Percentiles rank a stretch among this genome's conserved stretches.
These are phyloP conservation scores for Fraxinus americana DNA, from an alignment of 257 asterid genomes.

Conservation along the genomic window DNA sequence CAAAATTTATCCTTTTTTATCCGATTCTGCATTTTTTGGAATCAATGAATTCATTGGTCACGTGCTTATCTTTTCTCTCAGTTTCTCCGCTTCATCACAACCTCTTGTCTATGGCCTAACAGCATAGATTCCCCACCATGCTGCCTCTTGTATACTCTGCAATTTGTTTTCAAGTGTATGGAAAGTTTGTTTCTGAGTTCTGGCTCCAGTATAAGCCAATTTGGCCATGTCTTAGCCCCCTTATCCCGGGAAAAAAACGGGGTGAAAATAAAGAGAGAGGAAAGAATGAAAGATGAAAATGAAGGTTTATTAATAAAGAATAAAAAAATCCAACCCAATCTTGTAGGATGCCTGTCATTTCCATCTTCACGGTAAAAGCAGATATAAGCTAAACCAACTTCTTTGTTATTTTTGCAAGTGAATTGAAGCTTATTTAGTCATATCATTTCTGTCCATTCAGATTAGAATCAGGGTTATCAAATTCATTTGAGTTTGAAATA, in stretches of 20 bases:
- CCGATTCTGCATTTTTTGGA: too few relatives aligned
- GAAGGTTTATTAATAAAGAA: not conserved
- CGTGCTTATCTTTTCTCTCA: too few relatives aligned
- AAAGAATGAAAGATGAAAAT: not conserved
- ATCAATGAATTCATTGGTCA: too few relatives aligned
- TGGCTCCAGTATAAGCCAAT: not conserved
- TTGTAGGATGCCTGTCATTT: not conserved
- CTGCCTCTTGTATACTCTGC: too few relatives aligned
- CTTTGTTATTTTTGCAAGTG: not conserved
- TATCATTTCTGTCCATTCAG: not conserved
- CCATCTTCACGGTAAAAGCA: not conserved
- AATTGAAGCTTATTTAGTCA: not conserved
- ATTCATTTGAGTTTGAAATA: not conserved
- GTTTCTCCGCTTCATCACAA: too few relatives aligned
- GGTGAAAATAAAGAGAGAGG: not conserved
- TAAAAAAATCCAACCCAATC: not conserved
- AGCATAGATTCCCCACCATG: too few relatives aligned
- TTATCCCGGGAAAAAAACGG: not conserved
- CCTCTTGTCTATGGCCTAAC: not conserved
- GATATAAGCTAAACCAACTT: not conserved
- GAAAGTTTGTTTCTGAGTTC: too few relatives aligned
- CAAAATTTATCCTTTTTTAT: too few relatives aligned
- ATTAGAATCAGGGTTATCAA: not conserved
- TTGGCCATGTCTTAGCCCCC: too few relatives aligned
- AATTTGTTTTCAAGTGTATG: not conserved